Evolutionary conservation across 78 protist genomes (phyloP), one percentile per base, ranked within the genome.

Genomic region (Dictyostelium purpureum): DNA sequence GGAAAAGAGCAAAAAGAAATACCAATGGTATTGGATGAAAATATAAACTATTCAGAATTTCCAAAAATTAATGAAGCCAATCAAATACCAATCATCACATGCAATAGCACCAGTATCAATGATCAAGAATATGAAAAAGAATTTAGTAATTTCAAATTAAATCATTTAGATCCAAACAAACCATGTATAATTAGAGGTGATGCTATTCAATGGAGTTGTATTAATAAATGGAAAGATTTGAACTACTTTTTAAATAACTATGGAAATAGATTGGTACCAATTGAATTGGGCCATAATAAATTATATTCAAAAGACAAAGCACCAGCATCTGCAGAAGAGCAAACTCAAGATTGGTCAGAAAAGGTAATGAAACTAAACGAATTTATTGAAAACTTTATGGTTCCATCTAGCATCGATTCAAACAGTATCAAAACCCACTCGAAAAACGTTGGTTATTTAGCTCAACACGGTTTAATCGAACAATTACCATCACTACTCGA

Each of bases 221-320:
- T 81, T 16, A 59, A 81, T 12, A 51, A 63, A 56, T 81, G 89
- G 89, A 81, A 63, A 42, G 76, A 81, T 43, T 71, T 81, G 56
- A 81, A 71, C 16, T 81, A 63, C 35, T 81, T 81, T 28, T 12
- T 65, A 19, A 26, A 24, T 9, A 71, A 52, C 14, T 28, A 63
- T 81, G 73, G 56, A 18, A 42, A 63, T 51, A 81, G 79, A 71
- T 18, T 81, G 7, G 78, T 81, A 28, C 79, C 79, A 59, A 63
- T 71, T 63, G 79, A 81, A 63, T 38, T 81, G 6, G 89, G 69
- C 12, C 79, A 70, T 54, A 81, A 73, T 81, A 81, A 56, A 81
- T 63, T 73, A 26, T 24, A 73, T 81, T 43, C 73, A n/a, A 40
- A 9, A 35, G 28, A 43, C 31, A 67, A 38, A 10, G 42, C 33